Base-by-base conservation (phyloP, 1,139 yeast species). In the Saccharomyces pastorianus region DNA sequence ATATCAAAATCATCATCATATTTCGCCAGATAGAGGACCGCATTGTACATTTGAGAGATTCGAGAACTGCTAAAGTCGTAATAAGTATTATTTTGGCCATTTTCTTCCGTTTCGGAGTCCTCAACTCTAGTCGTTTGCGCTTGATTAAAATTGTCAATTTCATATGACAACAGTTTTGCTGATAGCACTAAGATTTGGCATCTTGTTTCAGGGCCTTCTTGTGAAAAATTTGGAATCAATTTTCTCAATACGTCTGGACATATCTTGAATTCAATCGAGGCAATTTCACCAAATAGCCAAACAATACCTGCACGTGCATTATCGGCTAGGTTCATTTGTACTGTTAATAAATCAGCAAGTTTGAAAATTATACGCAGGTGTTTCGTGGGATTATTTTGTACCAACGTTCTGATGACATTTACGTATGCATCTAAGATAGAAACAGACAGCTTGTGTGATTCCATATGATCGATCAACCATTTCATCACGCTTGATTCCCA, bases 221-320 rank as follows among this genome's bases (percentile, higher is more conserved):
- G 64, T 0, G 84, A 73, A 68, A 87, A 88, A 2, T 67, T 70
- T 46, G 76, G 76, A 14, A 85, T 71, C 47, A 86, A 70, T 7
- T 72, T 70, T 53, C 96, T 76, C 55, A 90, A 73, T 1, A 89
- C 81, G 67, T 93, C 97, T 0, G 95, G 95, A 0, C 89, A 89
- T 49, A 87, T 76, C 26, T 71, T 70, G n/a, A 78, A 76, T 13
- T 76, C 76, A 9, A 73, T 62, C 1, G 70, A 69, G 1, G 78
- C 69, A 64, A 87, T 85, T 65, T 93, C 98, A 2, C 98, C 97
- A 48, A 93, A 80, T 11, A 91, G 77, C 98, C 98, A 95, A 17
- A 93, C 78, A 23, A 90, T 83, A 54, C 95, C 86, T 1, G 96
- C 90, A 59, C 84, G 81, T 0, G 98, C 96, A 17, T 76, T 58